Evolutionary conservation across 148 eudicot species (phyloP).

Genomic region (Arctostaphylos glauca): DNA sequence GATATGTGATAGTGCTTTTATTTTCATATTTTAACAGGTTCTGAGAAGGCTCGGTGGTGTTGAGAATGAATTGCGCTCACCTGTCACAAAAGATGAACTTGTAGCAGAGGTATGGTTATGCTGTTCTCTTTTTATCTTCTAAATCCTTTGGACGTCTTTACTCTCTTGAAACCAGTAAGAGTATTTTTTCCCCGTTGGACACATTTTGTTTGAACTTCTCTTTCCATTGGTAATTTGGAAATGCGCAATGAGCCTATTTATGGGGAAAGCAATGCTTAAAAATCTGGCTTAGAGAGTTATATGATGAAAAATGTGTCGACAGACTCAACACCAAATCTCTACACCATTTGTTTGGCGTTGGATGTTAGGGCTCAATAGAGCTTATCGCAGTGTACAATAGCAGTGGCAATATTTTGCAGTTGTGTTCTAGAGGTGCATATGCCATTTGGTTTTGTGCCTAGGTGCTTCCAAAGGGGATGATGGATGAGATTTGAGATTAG

Average conservation of each 20-base stretch:
- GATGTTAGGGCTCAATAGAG: not conserved
- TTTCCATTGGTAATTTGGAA: not conserved
- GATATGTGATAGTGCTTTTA: not conserved
- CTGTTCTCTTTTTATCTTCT: not conserved
- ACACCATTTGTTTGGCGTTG: not conserved
- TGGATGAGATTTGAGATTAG: not conserved
- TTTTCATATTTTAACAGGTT: constrained; percentile 39
- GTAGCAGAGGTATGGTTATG: constrained; percentile 63
- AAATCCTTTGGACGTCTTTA: not conserved
- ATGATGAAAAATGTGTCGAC: not conserved
- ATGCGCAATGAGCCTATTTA: not conserved
- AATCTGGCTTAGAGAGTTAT: not conserved
- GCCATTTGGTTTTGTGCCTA: not conserved
- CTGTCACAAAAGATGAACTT: constrained; percentile 83
- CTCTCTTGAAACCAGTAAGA: too few species aligned
- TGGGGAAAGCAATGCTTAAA: constrained; percentile 1
- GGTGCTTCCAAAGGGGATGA: not conserved
- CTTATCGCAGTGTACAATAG: not conserved
- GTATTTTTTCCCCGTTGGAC: not conserved
- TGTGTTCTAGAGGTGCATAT: not conserved
- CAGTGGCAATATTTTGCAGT: too few species aligned
- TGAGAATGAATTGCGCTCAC: constrained; percentile 73
- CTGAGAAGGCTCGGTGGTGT: constrained; percentile 59
- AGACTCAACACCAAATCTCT: not conserved
- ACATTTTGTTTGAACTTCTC: not conserved